These are phyloP conservation scores for Shiraia sp. DNA, from an alignment of 2,329 filamentous ascomycete species.

Conservation along the genomic window DNA sequence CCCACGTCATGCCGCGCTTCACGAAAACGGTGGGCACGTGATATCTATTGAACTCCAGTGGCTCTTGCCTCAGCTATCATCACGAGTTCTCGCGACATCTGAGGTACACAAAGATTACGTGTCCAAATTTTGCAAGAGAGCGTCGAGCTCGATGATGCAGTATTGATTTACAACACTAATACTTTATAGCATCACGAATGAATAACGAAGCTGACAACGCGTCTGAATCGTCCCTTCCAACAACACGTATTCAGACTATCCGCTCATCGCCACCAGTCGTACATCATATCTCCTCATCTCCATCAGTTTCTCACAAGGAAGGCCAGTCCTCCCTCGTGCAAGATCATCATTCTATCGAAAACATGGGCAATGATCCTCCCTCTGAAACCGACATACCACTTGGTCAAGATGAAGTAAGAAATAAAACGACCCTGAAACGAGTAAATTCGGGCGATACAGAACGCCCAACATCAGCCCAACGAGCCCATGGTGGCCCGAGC, in stretches of 20 bases:
- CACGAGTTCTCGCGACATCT: no score
- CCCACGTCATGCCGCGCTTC: conserved; percentile 29
- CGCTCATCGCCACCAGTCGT: conserved; percentile 18
- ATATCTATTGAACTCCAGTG: background rate
- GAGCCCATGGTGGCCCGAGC: conserved; percentile 10
- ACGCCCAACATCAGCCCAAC: conserved; percentile 33
- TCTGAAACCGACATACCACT: conserved; percentile 15
- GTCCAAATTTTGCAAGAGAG: conserved; percentile 3
- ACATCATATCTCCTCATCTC: background rate
- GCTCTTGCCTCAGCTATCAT: no score
- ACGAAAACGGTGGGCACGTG: conserved; percentile 22
- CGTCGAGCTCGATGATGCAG: conserved; percentile 11
- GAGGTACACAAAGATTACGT: background rate
- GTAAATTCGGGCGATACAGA: conserved; percentile 28
- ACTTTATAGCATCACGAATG: conserved; percentile 21
- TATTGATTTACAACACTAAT: conserved; percentile 32
- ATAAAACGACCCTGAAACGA: conserved; percentile 10
- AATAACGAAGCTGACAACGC: conserved; percentile 14
- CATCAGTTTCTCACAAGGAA: background rate
- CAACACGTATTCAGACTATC: conserved; percentile 10
- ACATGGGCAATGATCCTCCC: conserved; percentile 18
- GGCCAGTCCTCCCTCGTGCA: no score
- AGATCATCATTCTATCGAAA: background rate
- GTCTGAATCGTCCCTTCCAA: conserved; percentile 27
- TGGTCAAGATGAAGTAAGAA: conserved; percentile 10